These are phyloP conservation scores for Candida krabiensis DNA, from an alignment of 805 yeast genomes.

Conservation along the genomic window DNA sequence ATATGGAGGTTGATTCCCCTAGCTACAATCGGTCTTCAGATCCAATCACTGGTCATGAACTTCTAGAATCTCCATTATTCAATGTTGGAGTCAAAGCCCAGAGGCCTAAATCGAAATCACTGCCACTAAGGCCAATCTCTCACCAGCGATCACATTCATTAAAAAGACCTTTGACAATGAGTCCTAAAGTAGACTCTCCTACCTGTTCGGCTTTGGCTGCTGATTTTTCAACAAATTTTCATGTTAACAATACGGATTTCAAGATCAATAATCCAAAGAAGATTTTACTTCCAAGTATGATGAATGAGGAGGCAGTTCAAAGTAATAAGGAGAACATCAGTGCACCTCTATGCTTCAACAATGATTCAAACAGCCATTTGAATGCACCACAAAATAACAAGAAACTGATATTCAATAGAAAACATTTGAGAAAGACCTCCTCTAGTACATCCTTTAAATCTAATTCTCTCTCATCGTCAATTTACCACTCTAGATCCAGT, in stretches of 20 bases:
- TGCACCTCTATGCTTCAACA: slow-evolving; percentile 1
- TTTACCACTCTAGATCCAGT: slow-evolving; percentile 21
- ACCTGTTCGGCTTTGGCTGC: slow-evolving; percentile 37
- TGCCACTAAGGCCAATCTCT: slow-evolving; percentile 6
- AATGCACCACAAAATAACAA: slow-evolving; percentile 4
- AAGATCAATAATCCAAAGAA: slow-evolving; percentile 23
- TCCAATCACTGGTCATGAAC: slow-evolving; percentile 10
- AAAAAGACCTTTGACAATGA: slow-evolving; percentile 32
- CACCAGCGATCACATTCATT: slow-evolving; percentile 26
- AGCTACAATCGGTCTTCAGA: slow-evolving; percentile 12
- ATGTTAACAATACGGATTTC: slow-evolving; percentile 25
- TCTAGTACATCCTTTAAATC: slow-evolving; percentile 20
- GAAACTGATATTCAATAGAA: slow-evolving; percentile 13
- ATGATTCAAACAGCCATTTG: neutral
- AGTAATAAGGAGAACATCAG: slow-evolving; percentile 15
- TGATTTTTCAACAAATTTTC: slow-evolving; percentile 38
- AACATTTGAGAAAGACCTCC: slow-evolving; percentile 12
- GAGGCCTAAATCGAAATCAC: slow-evolving; percentile 1
- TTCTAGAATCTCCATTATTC: slow-evolving; percentile 25
- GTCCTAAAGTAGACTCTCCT: slow-evolving; percentile 42
- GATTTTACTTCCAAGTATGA: slow-evolving; percentile 22
- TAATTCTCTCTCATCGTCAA: slow-evolving; percentile 19
- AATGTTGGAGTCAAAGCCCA: slow-evolving; percentile 9
- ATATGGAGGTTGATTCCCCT: slow-evolving; percentile 30
- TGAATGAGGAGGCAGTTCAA: slow-evolving; percentile 10